A percentile compares a stretch with the other conserved stretches of the same genome.
Evolutionary conservation across 2,329 filamentous ascomycete species (phyloP).

Genomic region (Apiospora malaysiana): DNA sequence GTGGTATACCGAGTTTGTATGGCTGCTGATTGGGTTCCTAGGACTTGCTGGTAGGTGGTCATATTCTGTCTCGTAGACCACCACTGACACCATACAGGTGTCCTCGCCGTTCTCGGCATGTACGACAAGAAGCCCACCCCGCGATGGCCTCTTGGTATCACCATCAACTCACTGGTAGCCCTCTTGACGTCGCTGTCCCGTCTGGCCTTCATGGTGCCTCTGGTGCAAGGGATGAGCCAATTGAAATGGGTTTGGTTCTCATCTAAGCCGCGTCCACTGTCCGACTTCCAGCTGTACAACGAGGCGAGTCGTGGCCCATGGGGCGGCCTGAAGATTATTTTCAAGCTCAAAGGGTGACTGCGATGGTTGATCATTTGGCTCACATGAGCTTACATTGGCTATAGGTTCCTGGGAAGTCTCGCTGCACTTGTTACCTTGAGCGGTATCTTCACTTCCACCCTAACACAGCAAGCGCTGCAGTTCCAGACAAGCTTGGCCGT

Average conservation of each 20-base stretch:
- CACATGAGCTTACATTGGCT: neutral
- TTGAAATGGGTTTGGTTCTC: conserved; percentile 18
- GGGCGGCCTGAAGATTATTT: neutral
- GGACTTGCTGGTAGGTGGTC: neutral
- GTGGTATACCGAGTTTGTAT: neutral
- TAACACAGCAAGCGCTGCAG: neutral
- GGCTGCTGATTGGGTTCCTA: neutral
- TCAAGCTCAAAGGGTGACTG: conserved; percentile 12
- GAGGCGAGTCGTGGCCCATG: neutral
- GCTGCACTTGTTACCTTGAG: conserved; percentile 1
- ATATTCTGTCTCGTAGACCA: neutral
- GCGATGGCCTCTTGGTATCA: conserved; percentile 13
- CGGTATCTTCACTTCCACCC: conserved; percentile 13
- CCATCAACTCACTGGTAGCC: conserved; percentile 12
- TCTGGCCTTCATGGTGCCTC: conserved; percentile 13
- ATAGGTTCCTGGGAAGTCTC: neutral
- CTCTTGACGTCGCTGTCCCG: conserved; percentile 4
- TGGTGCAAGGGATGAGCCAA: conserved; percentile 10
- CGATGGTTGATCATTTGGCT: neutral
- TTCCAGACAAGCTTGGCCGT: neutral
- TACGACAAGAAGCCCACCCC: neutral
- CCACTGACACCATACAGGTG: neutral
- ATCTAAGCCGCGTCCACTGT: conserved; percentile 1
- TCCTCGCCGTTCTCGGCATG: neutral
- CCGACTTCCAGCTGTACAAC: conserved; percentile 16